A percentile compares a stretch with the other conserved stretches of the same genome.
Evolutionary conservation across 2,329 filamentous ascomycete genomes (phyloP).

Genomic region (Penicillium sp.): DNA sequence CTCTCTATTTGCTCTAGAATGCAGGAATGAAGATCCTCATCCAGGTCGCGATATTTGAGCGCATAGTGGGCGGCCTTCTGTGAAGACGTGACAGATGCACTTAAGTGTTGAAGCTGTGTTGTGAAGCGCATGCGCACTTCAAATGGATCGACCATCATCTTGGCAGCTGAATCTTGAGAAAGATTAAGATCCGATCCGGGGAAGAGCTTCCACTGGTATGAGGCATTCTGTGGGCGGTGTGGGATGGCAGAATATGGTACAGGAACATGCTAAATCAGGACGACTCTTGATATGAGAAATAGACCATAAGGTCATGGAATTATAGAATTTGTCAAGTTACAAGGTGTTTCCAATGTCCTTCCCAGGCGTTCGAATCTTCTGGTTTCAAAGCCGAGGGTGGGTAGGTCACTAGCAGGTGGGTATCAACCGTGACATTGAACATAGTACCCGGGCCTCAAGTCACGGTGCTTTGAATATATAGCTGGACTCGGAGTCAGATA

Average conservation of each 20-base stretch:
- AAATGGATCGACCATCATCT: constrained; percentile 81
- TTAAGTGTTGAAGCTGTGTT: constrained; percentile 83
- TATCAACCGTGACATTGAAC: too few relatives aligned
- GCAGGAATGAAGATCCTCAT: constrained; percentile 96
- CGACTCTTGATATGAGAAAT: too few relatives aligned
- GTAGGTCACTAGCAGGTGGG: too few relatives aligned
- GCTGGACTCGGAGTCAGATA: too few relatives aligned
- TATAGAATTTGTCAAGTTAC: too few relatives aligned
- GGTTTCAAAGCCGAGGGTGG: too few relatives aligned
- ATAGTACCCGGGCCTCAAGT: too few relatives aligned
- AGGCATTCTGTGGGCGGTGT: constrained; percentile 21
- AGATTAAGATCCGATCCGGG: neutral
- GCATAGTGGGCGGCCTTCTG: constrained; percentile 96
- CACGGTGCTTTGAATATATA: too few relatives aligned
- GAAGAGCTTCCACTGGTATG: neutral
- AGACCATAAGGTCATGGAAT: too few relatives aligned
- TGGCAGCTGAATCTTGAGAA: constrained; percentile 2
- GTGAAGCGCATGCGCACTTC: constrained; percentile 99
- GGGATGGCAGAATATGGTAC: constrained; percentile 3
- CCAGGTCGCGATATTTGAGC: constrained; percentile 89
- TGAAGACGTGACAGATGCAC: constrained; percentile 84
- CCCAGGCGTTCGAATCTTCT: too few relatives aligned
- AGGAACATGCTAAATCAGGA: too few relatives aligned
- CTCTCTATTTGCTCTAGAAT: constrained; percentile 93
- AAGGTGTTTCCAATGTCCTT: too few relatives aligned